phyloP scores from a whole-genome alignment of 352 stramenopile species.

The Globisporangium iwayamae region DNA sequence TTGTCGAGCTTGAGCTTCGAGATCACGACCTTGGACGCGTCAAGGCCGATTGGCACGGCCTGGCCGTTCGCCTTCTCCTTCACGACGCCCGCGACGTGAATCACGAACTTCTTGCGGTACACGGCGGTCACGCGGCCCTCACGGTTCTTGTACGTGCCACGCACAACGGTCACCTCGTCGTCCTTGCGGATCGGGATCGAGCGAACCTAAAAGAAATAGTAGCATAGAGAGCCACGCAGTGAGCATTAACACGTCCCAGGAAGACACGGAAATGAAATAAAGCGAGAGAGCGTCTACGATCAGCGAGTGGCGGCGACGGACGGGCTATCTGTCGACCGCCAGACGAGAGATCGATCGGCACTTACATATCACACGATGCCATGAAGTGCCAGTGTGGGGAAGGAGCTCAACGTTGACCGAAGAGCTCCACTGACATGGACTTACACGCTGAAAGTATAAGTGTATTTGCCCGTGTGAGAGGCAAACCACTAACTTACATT shows the following conservation, averaged over 20 bases:
- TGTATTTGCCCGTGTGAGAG: conserved; percentile 27
- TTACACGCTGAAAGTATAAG: conserved; percentile 87
- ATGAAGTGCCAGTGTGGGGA: conserved; percentile 80
- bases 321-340: background rate
- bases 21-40: conserved; percentile 98
- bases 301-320: background rate
- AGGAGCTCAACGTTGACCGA: background rate
- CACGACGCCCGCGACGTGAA: conserved; percentile 98
- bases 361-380: conserved; percentile 85
- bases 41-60: conserved; percentile 95
- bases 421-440: conserved; percentile 72
- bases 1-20: conserved; percentile 99
- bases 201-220: conserved; percentile 71
- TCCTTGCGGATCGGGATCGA: conserved; percentile 99
- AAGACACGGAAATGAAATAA: background rate
- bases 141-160: conserved; percentile 97
- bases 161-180: conserved; percentile 98
- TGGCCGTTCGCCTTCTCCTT: conserved; percentile 98
- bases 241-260: background rate
- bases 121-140: conserved; percentile 97
- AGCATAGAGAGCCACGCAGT: background rate
- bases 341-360: conserved; percentile 29
- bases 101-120: conserved; percentile 99
- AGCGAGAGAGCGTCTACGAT: conserved; percentile 11
- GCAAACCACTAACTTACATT: conserved; percentile 91